Conservation (phyloP, 768 basidiomycete species). For the Clathrus columnatus region DNA sequence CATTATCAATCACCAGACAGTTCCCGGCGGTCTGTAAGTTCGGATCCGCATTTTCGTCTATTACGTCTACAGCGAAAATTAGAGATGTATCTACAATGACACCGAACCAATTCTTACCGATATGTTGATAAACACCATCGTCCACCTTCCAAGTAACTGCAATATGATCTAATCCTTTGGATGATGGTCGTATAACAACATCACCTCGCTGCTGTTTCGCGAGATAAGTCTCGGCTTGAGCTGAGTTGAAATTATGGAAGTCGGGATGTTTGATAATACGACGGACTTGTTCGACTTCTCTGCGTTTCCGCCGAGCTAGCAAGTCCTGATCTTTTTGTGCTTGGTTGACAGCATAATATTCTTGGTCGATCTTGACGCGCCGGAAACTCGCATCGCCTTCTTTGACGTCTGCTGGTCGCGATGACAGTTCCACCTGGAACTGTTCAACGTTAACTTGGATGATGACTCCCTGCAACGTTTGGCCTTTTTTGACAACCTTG, state of each 20-base stretch:
- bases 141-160: slow-evolving; percentile 99
- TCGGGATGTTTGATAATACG: slow-evolving; percentile 96
- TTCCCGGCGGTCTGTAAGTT: slow-evolving; percentile 56
- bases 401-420: slow-evolving; percentile 52
- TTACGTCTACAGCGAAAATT: slow-evolving; percentile 50
- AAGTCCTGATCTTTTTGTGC: slow-evolving; percentile 63
- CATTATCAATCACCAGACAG: slow-evolving; percentile 58
- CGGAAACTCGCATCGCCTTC: slow-evolving; percentile 57
- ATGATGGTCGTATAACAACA: slow-evolving; percentile 93
- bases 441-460: slow-evolving; percentile 58
- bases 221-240: slow-evolving; percentile 82
- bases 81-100: neutral
- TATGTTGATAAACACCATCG: slow-evolving; percentile 90
- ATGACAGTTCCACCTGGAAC: slow-evolving; percentile 68
- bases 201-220: slow-evolving; percentile 90
- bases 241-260: slow-evolving; percentile 90
- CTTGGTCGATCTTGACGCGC: slow-evolving; percentile 43
- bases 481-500: slow-evolving; percentile 61
- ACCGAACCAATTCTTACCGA: slow-evolving; percentile 47
- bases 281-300: slow-evolving; percentile 69
- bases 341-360: slow-evolving; percentile 56
- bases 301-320: slow-evolving; percentile 73
- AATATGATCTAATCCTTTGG: slow-evolving; percentile 86
- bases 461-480: slow-evolving; percentile 72
- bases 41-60: slow-evolving; percentile 69